A percentile compares a stretch with the other conserved stretches of the same genome.
phyloP scores from a whole-genome alignment of 805 yeast species.

The Starmerella asiatica region DNA sequence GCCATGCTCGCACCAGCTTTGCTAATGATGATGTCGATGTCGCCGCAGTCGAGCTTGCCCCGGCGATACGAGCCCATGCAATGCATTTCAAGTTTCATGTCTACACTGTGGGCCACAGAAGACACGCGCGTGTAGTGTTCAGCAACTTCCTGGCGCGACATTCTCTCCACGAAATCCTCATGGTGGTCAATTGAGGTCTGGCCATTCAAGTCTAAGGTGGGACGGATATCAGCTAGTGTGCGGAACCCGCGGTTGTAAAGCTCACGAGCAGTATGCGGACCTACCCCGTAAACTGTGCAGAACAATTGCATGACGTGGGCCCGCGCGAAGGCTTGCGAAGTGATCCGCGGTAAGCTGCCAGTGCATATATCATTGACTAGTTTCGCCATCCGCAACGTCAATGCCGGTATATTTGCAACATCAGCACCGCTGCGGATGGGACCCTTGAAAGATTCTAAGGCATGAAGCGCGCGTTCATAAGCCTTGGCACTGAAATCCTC shows the following conservation, averaged over 20 bases:
- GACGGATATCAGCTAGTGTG: conserved; percentile 31
- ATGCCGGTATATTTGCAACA: conserved; percentile 31
- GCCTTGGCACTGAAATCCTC: conserved; percentile 31
- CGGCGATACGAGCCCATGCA: conserved; percentile 44
- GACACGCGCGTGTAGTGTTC: conserved; percentile 30
- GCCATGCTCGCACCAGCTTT: conserved; percentile 24
- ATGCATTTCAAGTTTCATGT: conserved; percentile 27
- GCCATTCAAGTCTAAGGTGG: conserved; percentile 24
- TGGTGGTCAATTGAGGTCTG: conserved; percentile 35
- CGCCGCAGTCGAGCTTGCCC: conserved; percentile 37
- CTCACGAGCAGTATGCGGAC: conserved; percentile 30
- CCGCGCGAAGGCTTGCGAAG: neutral
- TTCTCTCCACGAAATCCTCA: conserved; percentile 35
- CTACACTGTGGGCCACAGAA: conserved; percentile 24
- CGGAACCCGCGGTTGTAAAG: conserved; percentile 32
- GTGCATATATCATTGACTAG: conserved; percentile 37
- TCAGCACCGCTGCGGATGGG: conserved; percentile 29
- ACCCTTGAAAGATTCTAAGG: conserved; percentile 21
- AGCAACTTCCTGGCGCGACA: conserved; percentile 36
- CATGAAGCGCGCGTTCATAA: conserved; percentile 34
- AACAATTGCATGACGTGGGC: conserved; percentile 26
- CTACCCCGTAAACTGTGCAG: conserved; percentile 38
- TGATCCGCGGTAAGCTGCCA: conserved; percentile 14
- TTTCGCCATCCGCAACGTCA: conserved; percentile 32
- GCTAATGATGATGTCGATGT: conserved; percentile 40